Percentiles rank a stretch among this genome's conserved stretches.
phyloP scores from a whole-genome alignment of 1,284 basidiomycete genomes.

The Puccinia polysora region DNA sequence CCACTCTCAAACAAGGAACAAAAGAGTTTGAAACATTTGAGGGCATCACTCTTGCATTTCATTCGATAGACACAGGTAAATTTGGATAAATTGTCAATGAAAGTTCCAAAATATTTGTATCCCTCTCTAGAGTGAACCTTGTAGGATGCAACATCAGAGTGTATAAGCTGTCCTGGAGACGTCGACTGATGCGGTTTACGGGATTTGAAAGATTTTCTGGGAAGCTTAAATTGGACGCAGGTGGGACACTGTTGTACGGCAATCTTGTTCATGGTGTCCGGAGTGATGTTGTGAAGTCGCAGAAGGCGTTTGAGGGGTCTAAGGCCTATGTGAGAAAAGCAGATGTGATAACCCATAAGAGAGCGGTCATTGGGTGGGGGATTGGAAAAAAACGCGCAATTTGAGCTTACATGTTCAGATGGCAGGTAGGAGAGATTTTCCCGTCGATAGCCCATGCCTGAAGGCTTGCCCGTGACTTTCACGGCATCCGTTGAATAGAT shows the following conservation, averaged over 20 bases:
- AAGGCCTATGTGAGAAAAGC: slow-evolving; percentile 1
- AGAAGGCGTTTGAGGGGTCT: not conserved
- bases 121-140: not conserved
- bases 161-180: not conserved
- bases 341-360: not conserved
- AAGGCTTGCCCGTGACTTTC: not conserved
- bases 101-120: not conserved
- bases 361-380: not conserved
- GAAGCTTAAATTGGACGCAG: not conserved
- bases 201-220: not conserved
- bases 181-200: not conserved
- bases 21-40: slow-evolving; percentile 50
- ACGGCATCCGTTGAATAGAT: not conserved
- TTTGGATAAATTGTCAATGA: not conserved
- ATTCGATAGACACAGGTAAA: not conserved
- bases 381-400: not conserved
- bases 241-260: not conserved
- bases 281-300: not conserved
- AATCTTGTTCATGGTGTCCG: not conserved
- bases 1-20: slow-evolving; percentile 49
- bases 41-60: slow-evolving; percentile 9
- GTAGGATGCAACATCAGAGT: not conserved
- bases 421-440: slow-evolving; percentile 10
- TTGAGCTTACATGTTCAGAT: not conserved
- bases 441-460: not conserved